Base-by-base conservation (phyloP, 352 stramenopile genomes). In the Globisporangium nunn region DNA sequence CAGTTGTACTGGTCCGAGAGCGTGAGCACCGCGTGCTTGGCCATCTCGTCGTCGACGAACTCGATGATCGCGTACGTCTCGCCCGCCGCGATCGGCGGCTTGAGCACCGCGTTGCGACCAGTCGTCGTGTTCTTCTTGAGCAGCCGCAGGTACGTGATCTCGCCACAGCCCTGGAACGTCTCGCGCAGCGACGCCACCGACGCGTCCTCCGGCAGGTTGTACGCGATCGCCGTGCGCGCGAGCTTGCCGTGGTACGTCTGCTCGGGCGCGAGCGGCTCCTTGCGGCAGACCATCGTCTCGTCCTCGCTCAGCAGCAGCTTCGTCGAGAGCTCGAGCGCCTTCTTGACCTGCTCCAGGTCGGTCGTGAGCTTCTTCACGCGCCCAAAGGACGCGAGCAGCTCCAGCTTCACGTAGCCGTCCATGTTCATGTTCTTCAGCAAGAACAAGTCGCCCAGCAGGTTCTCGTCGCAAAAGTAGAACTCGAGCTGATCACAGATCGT, bases 1-100 rank as follows among this genome's bases (percentile, higher is more conserved):
- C 78, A 91, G 64, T 94, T 92, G 68, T 94, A 94, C 58, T 90
- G 72, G 54, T 94, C 84, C 63, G 84, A 94, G 11, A 94, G 62
- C 41, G 84, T 94, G 48, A 94, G 60, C 53, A 94, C 84, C 11
- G 84, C 84, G 73, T 94, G 84, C 72, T 94, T 94, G 61, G 84
- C 74, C 84, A 94, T 94, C 50, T 94, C 84, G 40, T 91, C 81
- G 61, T 94, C 84, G 44, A 85, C 77, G 63, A 94, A 94, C 65
- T 94, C 84, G 45, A 94, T 92, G 71, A 94, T 94, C 45, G 84
- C 84, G 62, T 93, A 94, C 53, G 84, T 94, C 70, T 94, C 84
- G 11, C 84, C 84, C 0, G 84, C 81, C 47, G 83, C 81, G 57
- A 94, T 92, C n/a, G 84, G 84, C 43, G 84, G 84, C 67, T 94